Conservation (phyloP, 805 yeast genomes). For the Kuraishia ogatae region DNA sequence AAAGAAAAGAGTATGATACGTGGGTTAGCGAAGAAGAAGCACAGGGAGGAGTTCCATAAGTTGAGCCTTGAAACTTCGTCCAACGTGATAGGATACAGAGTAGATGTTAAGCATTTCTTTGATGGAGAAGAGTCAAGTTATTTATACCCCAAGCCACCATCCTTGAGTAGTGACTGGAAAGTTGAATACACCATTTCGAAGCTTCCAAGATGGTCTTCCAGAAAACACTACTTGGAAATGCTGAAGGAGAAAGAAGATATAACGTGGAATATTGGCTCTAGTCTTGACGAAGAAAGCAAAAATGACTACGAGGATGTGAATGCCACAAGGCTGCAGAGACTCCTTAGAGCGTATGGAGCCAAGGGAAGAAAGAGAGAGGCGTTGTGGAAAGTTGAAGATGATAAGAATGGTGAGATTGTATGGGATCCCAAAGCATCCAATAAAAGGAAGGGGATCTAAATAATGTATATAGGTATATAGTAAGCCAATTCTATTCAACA, state of each 20-base stretch:
- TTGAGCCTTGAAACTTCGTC: constrained; percentile 8
- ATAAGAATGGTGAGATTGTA: neutral
- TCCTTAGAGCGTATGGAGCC: constrained; percentile 24
- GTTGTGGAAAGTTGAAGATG: constrained; percentile 10
- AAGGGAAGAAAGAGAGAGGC: constrained; percentile 16
- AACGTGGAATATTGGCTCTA: neutral
- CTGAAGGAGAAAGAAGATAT: constrained; percentile 1
- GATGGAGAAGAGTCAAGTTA: constrained; percentile 18
- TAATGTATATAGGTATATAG: no score
- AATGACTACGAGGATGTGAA: constrained; percentile 1
- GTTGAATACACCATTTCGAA: constrained; percentile 15
- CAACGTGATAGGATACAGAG: constrained; percentile 26
- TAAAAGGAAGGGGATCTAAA: constrained; percentile 7
- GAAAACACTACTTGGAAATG: constrained; percentile 6
- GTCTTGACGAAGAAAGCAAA: constrained; percentile 10
- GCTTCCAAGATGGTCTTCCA: constrained; percentile 6
- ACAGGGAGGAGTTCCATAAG: constrained; percentile 4
- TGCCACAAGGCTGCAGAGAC: constrained; percentile 14
- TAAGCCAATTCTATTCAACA: no score
- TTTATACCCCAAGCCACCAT: constrained; percentile 21
- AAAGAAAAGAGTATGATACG: neutral
- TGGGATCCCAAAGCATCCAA: neutral
- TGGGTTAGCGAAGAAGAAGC: neutral
- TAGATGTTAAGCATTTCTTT: constrained; percentile 26
- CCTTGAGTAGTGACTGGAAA: constrained; percentile 15